These are phyloP conservation scores for Leccinum aurantiacum DNA, from an alignment of 768 basidiomycete genomes.

Conservation along the genomic window DNA sequence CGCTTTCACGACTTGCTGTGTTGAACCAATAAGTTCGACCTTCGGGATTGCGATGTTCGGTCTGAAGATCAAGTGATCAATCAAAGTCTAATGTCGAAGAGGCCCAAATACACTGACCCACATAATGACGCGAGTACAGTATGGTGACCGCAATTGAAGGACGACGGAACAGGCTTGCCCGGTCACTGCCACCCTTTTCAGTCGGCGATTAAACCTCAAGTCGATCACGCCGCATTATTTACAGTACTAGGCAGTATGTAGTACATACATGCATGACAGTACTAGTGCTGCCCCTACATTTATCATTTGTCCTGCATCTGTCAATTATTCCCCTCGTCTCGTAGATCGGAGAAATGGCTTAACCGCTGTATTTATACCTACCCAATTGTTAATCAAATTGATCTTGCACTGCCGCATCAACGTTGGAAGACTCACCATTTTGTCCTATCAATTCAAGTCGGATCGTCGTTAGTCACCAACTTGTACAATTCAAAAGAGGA, in stretches of 20 bases:
- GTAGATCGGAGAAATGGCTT: not conserved
- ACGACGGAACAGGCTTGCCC: not conserved
- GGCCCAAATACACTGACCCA: slow-evolving; percentile 28
- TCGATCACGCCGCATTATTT: not conserved
- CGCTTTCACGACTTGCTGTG: slow-evolving; percentile 81
- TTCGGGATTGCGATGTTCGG: slow-evolving; percentile 92
- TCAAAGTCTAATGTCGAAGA: not conserved
- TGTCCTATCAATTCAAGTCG: slow-evolving; percentile 19
- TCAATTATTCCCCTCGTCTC: not conserved
- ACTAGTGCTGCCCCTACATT: not conserved
- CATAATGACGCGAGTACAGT: slow-evolving; percentile 19
- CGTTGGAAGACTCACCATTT: slow-evolving; percentile 23
- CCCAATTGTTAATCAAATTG: slow-evolving; percentile 1
- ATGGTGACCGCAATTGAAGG: slow-evolving; percentile 5
- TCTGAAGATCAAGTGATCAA: slow-evolving; percentile 44
- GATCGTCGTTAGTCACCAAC: slow-evolving; percentile 5
- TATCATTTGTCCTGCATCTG: not conserved
- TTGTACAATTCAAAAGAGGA: not conserved
- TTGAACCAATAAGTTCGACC: slow-evolving; percentile 99
- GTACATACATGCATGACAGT: no score
- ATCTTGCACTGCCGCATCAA: no score
- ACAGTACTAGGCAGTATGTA: no score
- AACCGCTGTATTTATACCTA: slow-evolving; percentile 33
- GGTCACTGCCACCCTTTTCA: slow-evolving; percentile 11
- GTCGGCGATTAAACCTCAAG: slow-evolving; percentile 24